Conservation (phyloP, 306 rosid genomes). For the Acacia crassicarpa region DNA sequence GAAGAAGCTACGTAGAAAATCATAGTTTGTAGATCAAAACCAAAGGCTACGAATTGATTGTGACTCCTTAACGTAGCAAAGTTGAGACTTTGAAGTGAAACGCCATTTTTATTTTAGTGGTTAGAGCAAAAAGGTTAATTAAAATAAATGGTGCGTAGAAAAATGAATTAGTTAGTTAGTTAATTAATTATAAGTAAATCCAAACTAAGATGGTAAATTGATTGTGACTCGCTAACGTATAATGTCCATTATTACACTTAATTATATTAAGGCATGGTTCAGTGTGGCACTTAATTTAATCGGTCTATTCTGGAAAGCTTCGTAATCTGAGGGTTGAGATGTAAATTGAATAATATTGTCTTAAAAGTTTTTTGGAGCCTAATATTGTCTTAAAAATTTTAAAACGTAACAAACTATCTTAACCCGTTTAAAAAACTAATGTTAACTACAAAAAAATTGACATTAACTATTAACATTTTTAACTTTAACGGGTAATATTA, state of each 20-base stretch:
- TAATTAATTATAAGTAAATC: background rate
- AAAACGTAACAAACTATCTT: no score
- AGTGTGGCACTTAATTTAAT: background rate
- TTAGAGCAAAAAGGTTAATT: background rate
- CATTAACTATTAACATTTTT: no score
- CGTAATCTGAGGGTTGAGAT: no score
- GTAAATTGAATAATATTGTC: no score
- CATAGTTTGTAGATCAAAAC: background rate
- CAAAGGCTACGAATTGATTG: background rate
- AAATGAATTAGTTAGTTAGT: background rate
- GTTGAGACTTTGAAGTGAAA: background rate
- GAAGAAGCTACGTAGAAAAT: background rate
- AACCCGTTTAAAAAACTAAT: no score
- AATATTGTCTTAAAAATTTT: no score
- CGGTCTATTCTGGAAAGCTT: background rate
- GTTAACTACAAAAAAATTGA: no score
- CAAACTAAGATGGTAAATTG: background rate
- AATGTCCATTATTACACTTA: background rate
- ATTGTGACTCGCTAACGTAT: background rate
- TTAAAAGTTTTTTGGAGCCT: accelerated
- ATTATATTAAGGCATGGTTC: background rate
- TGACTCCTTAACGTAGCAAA: background rate
- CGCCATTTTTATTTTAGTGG: background rate
- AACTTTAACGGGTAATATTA: no score
- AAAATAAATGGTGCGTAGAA: background rate